These are phyloP conservation scores for Camelina hispida DNA, from an alignment of 345 rosid genomes.

Conservation along the genomic window DNA sequence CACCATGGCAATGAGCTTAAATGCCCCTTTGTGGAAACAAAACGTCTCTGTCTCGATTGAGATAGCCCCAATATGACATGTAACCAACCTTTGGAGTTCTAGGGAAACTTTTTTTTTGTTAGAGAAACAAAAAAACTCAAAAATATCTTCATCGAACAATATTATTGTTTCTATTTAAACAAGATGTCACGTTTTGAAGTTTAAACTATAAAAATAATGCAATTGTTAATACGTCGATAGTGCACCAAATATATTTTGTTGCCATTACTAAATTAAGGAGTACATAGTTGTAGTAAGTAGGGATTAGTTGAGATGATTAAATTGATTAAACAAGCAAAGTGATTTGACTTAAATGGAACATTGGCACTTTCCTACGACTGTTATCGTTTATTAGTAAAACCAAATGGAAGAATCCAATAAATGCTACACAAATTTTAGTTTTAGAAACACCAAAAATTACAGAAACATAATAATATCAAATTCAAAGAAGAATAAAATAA, in stretches of 20 bases:
- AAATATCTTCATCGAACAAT: not conserved
- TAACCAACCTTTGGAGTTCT: constrained; percentile 21
- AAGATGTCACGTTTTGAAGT: not conserved
- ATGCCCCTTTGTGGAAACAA: constrained; percentile 29
- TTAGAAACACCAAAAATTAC: not conserved
- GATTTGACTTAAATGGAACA: constrained; percentile 28
- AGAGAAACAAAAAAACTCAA: not conserved
- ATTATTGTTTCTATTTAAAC: no score
- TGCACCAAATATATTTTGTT: constrained; percentile 7
- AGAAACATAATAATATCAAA: not conserved
- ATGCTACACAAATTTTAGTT: not conserved
- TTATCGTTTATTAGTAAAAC: constrained; percentile 23
- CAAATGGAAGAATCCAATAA: constrained; percentile 2
- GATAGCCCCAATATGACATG: constrained; percentile 35
- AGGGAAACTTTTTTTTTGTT: constrained; percentile 3
- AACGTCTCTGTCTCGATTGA: constrained; percentile 35
- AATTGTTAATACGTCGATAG: constrained; percentile 5
- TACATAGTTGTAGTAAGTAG: constrained; percentile 36
- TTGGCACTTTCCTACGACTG: constrained; percentile 23
- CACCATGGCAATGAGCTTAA: constrained; percentile 27
- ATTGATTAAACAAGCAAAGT: constrained; percentile 30
- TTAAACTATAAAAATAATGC: not conserved
- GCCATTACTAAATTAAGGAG: constrained; percentile 29
- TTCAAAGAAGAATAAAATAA: not conserved
- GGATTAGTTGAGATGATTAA: constrained; percentile 36